Evolutionary conservation across 441 rosid genomes (phyloP), one percentile per base, ranked within the genome.

Genomic region (Flueggea neowawraea): DNA sequence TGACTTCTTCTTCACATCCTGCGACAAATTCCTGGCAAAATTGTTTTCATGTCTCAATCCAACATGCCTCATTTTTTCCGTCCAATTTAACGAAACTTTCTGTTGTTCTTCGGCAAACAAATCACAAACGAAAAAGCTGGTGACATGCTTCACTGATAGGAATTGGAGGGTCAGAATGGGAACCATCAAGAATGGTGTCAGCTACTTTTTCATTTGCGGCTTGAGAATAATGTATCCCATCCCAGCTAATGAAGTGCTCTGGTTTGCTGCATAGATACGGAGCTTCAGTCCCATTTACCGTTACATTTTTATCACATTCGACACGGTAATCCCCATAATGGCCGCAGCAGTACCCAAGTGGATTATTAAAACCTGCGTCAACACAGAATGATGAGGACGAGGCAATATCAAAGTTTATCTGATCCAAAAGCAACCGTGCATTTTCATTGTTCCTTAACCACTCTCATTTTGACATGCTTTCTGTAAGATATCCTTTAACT

Each of bases 301-400:
- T 47, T 47, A 14, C 12, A 4, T 47, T 47, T 47, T 47, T 47
- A 11, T 14, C 50, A 47, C 50, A 47, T 47, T 47, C 50, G 9
- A 47, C 50, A 0, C 50, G 50, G 9, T 47, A 47, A 47, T 67
- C 64, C 16, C 77, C 69, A 54, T 41, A 60, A 55, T 69, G 67
- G 43, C 82, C 80, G 45, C 85, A 75, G 54, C 85, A 81, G 12
- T 61, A 66, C n/a, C 59, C 60, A 14, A 51, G 12, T 11, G 75
- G 68, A 60, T 57, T 41, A 41, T 62, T 65, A 60, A 76, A 78
- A 22, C 85, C 79, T 77, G 63, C 70, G 55, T 22, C 48, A 52
- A 45, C 51, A 52, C 14, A 16, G 6, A 59, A 17, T 5, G 4
- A 13, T 36, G 16, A 45, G 39, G 13, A 5, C 10, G 49, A 6